Evolutionary conservation across 164 flowering plant species (phyloP).

Genomic region (Umbellularia californica): DNA sequence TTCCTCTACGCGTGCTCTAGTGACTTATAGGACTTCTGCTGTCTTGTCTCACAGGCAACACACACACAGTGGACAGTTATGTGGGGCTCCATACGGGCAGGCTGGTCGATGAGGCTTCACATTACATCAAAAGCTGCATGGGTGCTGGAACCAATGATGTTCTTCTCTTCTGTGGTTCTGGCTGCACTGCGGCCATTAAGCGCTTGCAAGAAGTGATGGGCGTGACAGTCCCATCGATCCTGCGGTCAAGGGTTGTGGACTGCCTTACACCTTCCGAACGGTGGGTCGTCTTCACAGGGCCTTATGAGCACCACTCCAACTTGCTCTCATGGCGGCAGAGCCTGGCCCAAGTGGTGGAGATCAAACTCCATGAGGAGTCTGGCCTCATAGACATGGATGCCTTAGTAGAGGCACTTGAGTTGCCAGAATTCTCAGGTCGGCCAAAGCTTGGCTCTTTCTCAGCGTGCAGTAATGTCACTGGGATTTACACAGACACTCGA

Average conservation of each 20-base stretch:
- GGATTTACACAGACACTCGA: conserved; percentile 13
- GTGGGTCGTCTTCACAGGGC: conserved; percentile 17
- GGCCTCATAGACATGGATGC: conserved; percentile 8
- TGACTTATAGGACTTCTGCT: neutral
- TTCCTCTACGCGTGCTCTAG: no score
- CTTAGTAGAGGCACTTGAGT: conserved; percentile 9
- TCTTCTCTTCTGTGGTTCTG: conserved; percentile 12
- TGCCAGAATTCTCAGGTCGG: conserved; percentile 4
- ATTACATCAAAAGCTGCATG: conserved; percentile 8
- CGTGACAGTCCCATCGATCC: conserved; percentile 10
- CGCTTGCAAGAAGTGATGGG: conserved; percentile 19
- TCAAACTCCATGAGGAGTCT: conserved; percentile 2
- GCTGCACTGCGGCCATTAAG: conserved; percentile 6
- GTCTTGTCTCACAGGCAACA: conserved; percentile 8
- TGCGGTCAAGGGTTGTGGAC: conserved; percentile 2
- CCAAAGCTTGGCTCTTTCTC: conserved; percentile 22
- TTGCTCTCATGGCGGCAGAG: conserved; percentile 22
- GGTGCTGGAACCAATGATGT: conserved; percentile 9
- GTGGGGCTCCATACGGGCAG: conserved; percentile 11
- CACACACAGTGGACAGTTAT: conserved; percentile 11
- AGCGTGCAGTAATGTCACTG: conserved; percentile 20
- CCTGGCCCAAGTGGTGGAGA: conserved; percentile 19
- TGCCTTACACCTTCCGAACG: conserved; percentile 5
- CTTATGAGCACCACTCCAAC: conserved; percentile 22
- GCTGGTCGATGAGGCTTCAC: conserved; percentile 3